Percentiles rank a stretch among this genome's conserved stretches.
phyloP scores from a whole-genome alignment of 2,329 filamentous ascomycete genomes.

The Penicillium sp. region DNA sequence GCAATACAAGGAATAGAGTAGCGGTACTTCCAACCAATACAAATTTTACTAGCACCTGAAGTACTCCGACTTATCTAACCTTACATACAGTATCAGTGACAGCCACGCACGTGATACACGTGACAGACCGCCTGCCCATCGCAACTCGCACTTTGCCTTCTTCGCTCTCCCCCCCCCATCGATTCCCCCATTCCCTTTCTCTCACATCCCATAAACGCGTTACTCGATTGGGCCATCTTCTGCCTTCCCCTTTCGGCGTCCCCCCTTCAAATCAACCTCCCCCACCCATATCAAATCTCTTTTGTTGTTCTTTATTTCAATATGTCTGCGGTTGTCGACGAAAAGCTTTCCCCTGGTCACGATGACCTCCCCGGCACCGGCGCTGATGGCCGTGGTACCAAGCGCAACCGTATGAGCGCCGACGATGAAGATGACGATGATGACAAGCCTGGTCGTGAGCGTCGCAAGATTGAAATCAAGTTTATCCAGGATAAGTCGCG shows the following conservation, averaged over 20 bases:
- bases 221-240: conserved; percentile 49
- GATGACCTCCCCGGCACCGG: conserved; percentile 65
- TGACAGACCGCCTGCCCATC: conserved; percentile 27
- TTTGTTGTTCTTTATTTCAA: conserved; percentile 60
- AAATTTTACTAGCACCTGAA: neutral
- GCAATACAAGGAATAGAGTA: neutral
- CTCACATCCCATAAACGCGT: conserved; percentile 42
- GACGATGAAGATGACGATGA: conserved; percentile 98
- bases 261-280: conserved; percentile 14
- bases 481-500: conserved; percentile 99
- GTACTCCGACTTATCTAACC: neutral
- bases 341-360: conserved; percentile 71
- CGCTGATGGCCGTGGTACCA: conserved; percentile 74
- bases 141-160: conserved; percentile 36
- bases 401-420: conserved; percentile 76
- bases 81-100: neutral
- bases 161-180: conserved; percentile 35
- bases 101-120: conserved; percentile 26
- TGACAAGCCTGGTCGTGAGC: conserved; percentile 95
- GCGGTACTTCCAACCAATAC: neutral
- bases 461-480: conserved; percentile 99
- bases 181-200: conserved; percentile 35
- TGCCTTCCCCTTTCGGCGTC: conserved; percentile 47
- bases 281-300: conserved; percentile 8
- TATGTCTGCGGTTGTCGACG: conserved; percentile 75